Conservation (phyloP, 2,329 filamentous ascomycete species). For the Didymella keratinophila region DNA sequence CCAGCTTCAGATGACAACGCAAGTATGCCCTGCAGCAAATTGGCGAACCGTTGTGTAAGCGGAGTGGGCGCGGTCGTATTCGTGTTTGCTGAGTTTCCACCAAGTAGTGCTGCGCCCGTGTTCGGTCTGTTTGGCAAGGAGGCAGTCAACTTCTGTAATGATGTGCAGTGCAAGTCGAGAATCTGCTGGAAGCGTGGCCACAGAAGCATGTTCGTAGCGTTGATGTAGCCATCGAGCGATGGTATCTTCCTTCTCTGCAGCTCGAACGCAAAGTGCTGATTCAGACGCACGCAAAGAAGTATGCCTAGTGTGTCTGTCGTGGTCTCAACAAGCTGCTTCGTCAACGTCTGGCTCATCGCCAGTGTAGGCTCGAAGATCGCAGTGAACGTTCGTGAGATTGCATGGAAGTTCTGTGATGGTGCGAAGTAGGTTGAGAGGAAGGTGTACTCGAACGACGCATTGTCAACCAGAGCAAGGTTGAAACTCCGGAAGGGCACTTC, state of each 20-base stretch:
- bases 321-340: constrained; percentile 76
- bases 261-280: constrained; percentile 93
- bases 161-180: constrained; percentile 93
- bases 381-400: constrained; percentile 82
- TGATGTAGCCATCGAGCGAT: constrained; percentile 88
- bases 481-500: constrained; percentile 93
- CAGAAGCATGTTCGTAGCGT: constrained; percentile 92
- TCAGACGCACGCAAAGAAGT: constrained; percentile 89
- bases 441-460: constrained; percentile 91
- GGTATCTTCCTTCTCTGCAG: constrained; percentile 91
- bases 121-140: constrained; percentile 50
- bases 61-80: constrained; percentile 84
- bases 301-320: constrained; percentile 87
- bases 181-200: constrained; percentile 96
- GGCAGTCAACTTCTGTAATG: constrained; percentile 69
- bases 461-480: constrained; percentile 92
- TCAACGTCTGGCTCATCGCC: constrained; percentile 78
- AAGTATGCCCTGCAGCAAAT: constrained; percentile 86
- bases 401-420: constrained; percentile 74
- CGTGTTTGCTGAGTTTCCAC: constrained; percentile 56
- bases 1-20: constrained; percentile 86
- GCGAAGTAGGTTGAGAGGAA: constrained; percentile 92
- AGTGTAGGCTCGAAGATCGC: constrained; percentile 93
- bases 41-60: constrained; percentile 92
- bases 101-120: constrained; percentile 45